Base-by-base conservation (phyloP, 305 asterid species). In the Withania somnifera region DNA sequence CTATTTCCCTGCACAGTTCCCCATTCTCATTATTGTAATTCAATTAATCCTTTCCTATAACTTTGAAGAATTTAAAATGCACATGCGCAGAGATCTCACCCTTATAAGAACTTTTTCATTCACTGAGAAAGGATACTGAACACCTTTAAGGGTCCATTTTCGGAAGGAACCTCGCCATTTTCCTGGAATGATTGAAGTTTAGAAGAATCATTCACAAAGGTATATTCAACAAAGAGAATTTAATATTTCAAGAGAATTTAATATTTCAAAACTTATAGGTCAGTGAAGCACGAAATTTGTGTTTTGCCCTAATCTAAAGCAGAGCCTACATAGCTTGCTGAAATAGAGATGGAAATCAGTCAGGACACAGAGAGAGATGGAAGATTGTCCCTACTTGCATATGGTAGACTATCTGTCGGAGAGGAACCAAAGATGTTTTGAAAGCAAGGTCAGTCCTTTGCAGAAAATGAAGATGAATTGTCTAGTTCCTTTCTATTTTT, bases 51-150 rank as follows among this genome's bases (percentile, higher is more conserved):
- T 45, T 54, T 22, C 6, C 42, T 58, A 54, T 30, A 32, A n/a
- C 64, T 81, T 4, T n/a, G 54, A 84, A 80, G 63, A 75, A 51
- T n/a, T 28, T n/a, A 38, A 52, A 30, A 60, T 47, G 60, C 60
- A 15, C 60, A 15, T 24, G 47, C 40, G 5, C 10, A 36, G 32
- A 20, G 51, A 30, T 56, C 84, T 90, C 86, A 93, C 99, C 99
- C 89, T 92, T 83, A 96, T 94, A 45, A 89, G 84, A 86, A 96
- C 98, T 90, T 94, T 96, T 91, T 96, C 99, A 77, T 89, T 88
- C 52, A 93, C 95, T 54, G 98, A 89, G 90, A 94, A 96, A 83
- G 99, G 99, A 87, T 93, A 96, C 67, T 93, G 94, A 73, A 93
- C 91, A 67, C 90, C 94, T 88, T 88, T 91, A 76, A 85, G 64